Evolutionary conservation across 768 basidiomycete species (phyloP).

Genomic region (Lactarius psammicola): DNA sequence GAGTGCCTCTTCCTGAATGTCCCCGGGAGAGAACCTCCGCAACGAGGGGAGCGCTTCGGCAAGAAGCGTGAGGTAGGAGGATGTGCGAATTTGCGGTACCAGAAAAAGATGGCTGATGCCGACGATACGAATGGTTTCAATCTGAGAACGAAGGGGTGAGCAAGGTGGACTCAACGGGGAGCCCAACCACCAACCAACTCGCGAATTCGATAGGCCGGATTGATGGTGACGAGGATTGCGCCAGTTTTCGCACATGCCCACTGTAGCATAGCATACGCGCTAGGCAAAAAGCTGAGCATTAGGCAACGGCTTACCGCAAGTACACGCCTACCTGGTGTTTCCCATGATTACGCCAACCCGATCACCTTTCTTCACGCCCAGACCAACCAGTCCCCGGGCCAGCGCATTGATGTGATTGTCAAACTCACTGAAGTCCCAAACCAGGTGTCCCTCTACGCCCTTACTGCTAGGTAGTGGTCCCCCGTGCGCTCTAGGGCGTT

Average conservation of each 20-base stretch:
- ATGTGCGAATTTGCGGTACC: slow-evolving; percentile 65
- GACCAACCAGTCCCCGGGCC: slow-evolving; percentile 61
- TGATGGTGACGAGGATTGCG: slow-evolving; percentile 79
- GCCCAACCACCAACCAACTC: slow-evolving; percentile 60
- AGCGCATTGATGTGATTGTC: slow-evolving; percentile 62
- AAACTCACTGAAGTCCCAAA: slow-evolving; percentile 76
- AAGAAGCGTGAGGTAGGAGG: slow-evolving; percentile 62
- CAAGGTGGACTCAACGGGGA: background rate
- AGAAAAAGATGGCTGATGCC: slow-evolving; percentile 69
- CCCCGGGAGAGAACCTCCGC: slow-evolving; percentile 46
- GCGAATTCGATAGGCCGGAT: slow-evolving; percentile 71
- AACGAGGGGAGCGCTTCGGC: slow-evolving; percentile 57
- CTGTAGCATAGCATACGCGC: slow-evolving; percentile 76
- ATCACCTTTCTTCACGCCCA: slow-evolving; percentile 75
- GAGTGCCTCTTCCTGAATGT: slow-evolving; percentile 55
- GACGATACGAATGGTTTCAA: slow-evolving; percentile 58
- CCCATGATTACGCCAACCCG: slow-evolving; percentile 82
- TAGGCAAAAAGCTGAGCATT: slow-evolving; percentile 32
- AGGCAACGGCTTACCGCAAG: background rate
- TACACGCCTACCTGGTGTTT: slow-evolving; percentile 63
- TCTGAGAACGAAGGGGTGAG: slow-evolving; percentile 39
- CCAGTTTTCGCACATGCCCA: slow-evolving; percentile 87
- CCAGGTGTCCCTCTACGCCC: slow-evolving; percentile 49
- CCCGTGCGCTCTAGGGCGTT: slow-evolving; percentile 55
- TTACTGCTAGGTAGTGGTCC: slow-evolving; percentile 58